Base-by-base conservation (phyloP, 2,329 filamentous ascomycete species). In the Venturia nashicola region DNA sequence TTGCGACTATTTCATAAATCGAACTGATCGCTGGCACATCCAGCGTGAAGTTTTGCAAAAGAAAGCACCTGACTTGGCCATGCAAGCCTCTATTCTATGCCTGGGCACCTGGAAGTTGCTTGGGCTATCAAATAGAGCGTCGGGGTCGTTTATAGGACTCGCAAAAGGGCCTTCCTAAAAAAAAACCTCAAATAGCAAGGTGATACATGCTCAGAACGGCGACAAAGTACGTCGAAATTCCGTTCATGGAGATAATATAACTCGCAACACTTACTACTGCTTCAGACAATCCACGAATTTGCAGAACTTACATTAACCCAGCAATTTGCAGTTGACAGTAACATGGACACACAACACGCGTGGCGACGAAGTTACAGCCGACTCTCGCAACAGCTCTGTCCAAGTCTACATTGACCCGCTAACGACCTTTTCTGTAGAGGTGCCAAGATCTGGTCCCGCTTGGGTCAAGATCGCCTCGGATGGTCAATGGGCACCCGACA, bases 321-420 rank as follows among this genome's bases (percentile, higher is more conserved):
- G n/a, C 16, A 1, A 39, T 27, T 62, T 32, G 1, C 32, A 65
- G 62, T 36, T 67, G 61, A 67, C 66, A 34, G 75, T 79, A 68
- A 77, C 82, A 71, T 83, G 79, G 80, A 78, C 77, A 72, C 80
- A 83, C 74, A 69, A 83, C 71, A 75, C 46, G 68, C 76, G 79
- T 55, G 68, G 69, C 65, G 79, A 82, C 71, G 80, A 82, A 70
- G 81, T 83, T 74, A 80, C 83, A 61, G 81, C 75, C 67, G 65
- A 70, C n/a, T 80, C 78, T 59, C 82, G 83, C 74, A 74, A 76
- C 72, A 32, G 82, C 9, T 81, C 81, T 44, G 72, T 83, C 68
- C 76, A 81, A 67, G 81, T 79, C 64, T 84, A 81, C 71, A 78
- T 83, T 68, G 79, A 81, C 4, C 73, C 75, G 18, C 72, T 74